Evolutionary conservation across 2,329 filamentous ascomycete genomes (phyloP), one percentile per base, ranked within the genome.

Genomic region (Penicillium sp.): DNA sequence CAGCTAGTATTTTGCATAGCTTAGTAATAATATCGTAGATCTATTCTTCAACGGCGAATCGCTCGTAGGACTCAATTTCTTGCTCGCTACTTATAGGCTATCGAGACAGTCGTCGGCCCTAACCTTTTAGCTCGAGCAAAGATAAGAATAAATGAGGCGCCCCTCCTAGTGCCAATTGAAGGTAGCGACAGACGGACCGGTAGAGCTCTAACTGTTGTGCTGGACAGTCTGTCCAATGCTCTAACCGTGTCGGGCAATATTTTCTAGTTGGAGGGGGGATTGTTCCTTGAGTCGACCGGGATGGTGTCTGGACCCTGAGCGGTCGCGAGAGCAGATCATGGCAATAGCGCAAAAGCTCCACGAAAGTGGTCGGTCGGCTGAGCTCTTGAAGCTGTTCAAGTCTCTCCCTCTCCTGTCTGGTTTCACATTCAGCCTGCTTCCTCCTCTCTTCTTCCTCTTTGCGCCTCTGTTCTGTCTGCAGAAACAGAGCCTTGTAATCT

Each of bases 11-110:
- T 39, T 56, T 53, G 46, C 57, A 59, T 24, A 66, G 50, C 35
- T 60, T 52, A 12, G 55, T 47, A 43, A 66, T 63, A 28, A 67
- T 64, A 40, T 61, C 49, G 25, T 52, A 6, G 34, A 55, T 40
- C 24, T 53, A 39, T 3, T 53, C 46, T 49, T 55, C 48, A 4
- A 55, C 48, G 0, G 13, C 47, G 8, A 55, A 45, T 9, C 43
- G 45, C 47, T 51, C 34, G 36, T 51, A 55, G 9, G 40, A 35
- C 41, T 55, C 46, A 18, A 55, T 43, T 9, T 47, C 50, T 48
- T 53, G 40, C 44, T 55, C 50, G 39, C 60, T 61, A 12, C 55
- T 51, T 8, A 62, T 39, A 11, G 51, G 51, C 29, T 48, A 52
- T 29, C 43, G 45, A 29, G 12, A n/a, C 40, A 58, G 41, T 13